Conservation (phyloP, 1,284 basidiomycete species). For the Baeospora myosura region DNA sequence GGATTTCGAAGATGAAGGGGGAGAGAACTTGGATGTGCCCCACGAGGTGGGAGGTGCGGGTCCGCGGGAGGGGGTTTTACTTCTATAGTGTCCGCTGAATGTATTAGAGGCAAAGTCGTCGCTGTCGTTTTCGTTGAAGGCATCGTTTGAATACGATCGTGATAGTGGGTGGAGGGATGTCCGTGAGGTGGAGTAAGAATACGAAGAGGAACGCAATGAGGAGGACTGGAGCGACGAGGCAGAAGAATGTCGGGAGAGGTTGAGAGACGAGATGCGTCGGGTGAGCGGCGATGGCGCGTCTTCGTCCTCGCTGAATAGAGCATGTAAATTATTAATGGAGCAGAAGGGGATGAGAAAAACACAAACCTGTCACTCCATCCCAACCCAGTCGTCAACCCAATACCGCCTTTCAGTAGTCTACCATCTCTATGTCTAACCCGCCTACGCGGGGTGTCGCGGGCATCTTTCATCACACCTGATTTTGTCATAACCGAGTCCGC, state of each 20-base stretch:
- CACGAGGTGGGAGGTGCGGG: slow-evolving; percentile 2
- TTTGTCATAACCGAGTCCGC: slow-evolving; percentile 39
- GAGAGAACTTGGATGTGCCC: no score
- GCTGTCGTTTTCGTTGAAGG: slow-evolving; percentile 11
- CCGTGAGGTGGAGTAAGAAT: slow-evolving; percentile 2
- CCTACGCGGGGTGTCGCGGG: slow-evolving; percentile 56
- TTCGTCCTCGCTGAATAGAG: slow-evolving; percentile 59
- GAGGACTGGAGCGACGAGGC: slow-evolving; percentile 19
- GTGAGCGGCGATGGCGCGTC: slow-evolving; percentile 71
- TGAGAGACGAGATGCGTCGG: slow-evolving; percentile 49
- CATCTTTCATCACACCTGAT: slow-evolving; percentile 52
- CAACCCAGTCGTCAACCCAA: slow-evolving; percentile 73
- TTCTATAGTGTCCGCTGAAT: background rate
- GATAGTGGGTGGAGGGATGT: slow-evolving; percentile 20
- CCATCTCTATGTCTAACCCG: slow-evolving; percentile 68
- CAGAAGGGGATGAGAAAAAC: background rate
- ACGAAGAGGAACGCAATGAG: slow-evolving; percentile 9
- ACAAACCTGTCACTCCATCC: slow-evolving; percentile 77
- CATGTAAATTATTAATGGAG: background rate
- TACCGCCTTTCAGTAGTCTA: slow-evolving; percentile 54
- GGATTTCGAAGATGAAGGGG: no score
- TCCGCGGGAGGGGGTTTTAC: background rate
- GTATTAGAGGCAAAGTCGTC: slow-evolving; percentile 5
- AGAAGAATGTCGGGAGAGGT: slow-evolving; percentile 38
- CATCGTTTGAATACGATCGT: slow-evolving; percentile 8